phyloP scores from a whole-genome alignment of 1,284 basidiomycete species.

The Irpex sp. region DNA sequence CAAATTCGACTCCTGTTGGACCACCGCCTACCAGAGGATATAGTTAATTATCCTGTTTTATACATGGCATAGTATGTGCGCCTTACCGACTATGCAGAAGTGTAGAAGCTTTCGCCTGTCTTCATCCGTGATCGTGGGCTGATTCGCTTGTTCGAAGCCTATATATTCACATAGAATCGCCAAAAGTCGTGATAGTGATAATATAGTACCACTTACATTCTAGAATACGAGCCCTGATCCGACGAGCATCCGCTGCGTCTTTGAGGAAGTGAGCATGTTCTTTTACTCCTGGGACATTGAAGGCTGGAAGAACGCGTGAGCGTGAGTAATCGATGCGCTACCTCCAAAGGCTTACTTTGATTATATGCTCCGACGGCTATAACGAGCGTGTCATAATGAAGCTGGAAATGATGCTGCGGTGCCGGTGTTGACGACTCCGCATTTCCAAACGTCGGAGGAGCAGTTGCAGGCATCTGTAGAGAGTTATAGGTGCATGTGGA shows the following conservation, averaged over 20 bases:
- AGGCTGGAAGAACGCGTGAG: conserved; percentile 38
- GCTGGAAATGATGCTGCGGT: conserved; percentile 33
- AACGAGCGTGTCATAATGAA: conserved; percentile 75
- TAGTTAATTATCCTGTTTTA: conserved; percentile 3
- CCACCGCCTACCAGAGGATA: conserved; percentile 48
- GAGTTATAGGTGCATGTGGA: background rate
- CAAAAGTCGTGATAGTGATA: background rate
- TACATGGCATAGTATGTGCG: conserved; percentile 13
- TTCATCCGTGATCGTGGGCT: conserved; percentile 63
- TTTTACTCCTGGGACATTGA: conserved; percentile 65
- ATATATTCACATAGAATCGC: background rate
- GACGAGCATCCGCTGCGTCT: conserved; percentile 78
- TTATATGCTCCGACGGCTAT: conserved; percentile 84
- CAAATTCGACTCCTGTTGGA: conserved; percentile 81
- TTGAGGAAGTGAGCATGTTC: conserved; percentile 82
- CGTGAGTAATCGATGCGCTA: background rate
- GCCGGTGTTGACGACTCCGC: background rate
- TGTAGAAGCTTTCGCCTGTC: conserved; percentile 68
- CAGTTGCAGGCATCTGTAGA: conserved; percentile 54
- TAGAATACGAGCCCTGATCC: conserved; percentile 72
- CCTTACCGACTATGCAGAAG: conserved; percentile 77
- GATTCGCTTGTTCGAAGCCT: conserved; percentile 80
- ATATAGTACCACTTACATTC: conserved; percentile 43
- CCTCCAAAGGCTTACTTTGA: conserved; percentile 53
- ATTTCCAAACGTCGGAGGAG: conserved; percentile 31